Evolutionary conservation across 495 filamentous ascomycete genomes (phyloP), one percentile per base, ranked within the genome.

Genomic region (Xeromyces bisporus): DNA sequence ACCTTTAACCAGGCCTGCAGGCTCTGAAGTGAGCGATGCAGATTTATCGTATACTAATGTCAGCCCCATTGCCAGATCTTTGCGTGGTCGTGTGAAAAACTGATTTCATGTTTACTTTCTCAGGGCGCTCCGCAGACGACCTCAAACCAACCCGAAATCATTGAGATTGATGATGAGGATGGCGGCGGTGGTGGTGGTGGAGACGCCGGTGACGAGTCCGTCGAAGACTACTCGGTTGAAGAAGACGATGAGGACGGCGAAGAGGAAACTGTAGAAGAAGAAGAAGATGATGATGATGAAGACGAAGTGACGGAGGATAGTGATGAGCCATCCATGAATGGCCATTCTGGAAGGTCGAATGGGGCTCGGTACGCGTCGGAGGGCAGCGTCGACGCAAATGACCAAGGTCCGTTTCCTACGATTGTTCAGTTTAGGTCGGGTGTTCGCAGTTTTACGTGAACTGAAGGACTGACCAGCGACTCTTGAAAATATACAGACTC

Each of bases 121-220:
- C 29, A 53, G 47, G 31, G 34, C 29, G 20, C 37, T 23, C 47
- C 33, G 20, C 25, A 10, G 5, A 21, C 38, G 27, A 20, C 40
- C 7, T 29, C 40, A 7, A 50, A 53, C 32, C 43, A 48, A 26
- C 39, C 46, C 0, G 58, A 56, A 37, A 41, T 62, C 30, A 58
- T 64, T 39, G 57, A 47, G 26, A 53, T 64, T 28, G 52, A 55
- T 16, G 57, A 59, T 16, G 49, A 60, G 10, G 56, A 56, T 25
- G 51, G 23, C 6, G 36, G 26, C 15, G 12, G 23, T 9, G 21
- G 15, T n/a, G 29, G 50, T 13, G 42, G 50, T 6, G 42, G 49
- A 18, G 21, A 21, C 13, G 29, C 50, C 14, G 42, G 50, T 6
- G 42, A 50, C 15, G 39, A 47, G 21, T 34, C 43, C 15, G 48